phyloP scores from a whole-genome alignment of 371 early-diverging fungal species.

The Mucor mucedo region DNA sequence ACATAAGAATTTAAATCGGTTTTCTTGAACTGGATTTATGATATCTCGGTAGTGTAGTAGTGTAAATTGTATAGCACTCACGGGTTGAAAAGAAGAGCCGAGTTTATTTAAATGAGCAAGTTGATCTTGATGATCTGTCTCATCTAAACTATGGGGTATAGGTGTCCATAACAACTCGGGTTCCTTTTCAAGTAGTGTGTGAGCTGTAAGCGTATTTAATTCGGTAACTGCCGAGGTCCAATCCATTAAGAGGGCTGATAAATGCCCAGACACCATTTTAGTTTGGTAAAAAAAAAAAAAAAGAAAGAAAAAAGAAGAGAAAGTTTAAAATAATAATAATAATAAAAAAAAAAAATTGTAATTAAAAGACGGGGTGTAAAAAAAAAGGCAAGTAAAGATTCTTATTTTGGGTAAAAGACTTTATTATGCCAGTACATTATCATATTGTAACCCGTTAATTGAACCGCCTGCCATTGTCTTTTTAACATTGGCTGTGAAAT shows the following conservation, averaged over 20 bases:
- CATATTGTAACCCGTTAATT: constrained; percentile 68
- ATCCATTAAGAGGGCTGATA: constrained; percentile 30
- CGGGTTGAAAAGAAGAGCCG: constrained; percentile 32
- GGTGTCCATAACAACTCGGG: constrained; percentile 45
- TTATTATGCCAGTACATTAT: constrained; percentile 53
- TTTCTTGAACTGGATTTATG: neutral
- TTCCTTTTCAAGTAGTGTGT: constrained; percentile 24
- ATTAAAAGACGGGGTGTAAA: neutral
- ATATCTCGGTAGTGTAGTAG: constrained; percentile 11
- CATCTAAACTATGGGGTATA: constrained; percentile 24
- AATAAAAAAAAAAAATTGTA: neutral
- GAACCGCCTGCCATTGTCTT: constrained; percentile 73
- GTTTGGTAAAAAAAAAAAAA: too few relatives aligned
- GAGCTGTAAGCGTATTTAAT: constrained; percentile 27
- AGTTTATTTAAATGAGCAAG: constrained; percentile 24
- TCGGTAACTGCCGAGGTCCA: constrained; percentile 43
- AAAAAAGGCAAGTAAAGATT: neutral
- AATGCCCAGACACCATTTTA: constrained; percentile 7
- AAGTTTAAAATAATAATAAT: neutral
- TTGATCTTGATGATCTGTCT: constrained; percentile 16
- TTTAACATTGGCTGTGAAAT: constrained; percentile 75
- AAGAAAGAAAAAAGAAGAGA: neutral
- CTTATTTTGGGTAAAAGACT: too few relatives aligned
- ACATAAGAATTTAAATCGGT: constrained; percentile 14
- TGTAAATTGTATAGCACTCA: constrained; percentile 30